phyloP scores from a whole-genome alignment of 164 flowering plant genomes.

The Kingdonia uniflora region DNA sequence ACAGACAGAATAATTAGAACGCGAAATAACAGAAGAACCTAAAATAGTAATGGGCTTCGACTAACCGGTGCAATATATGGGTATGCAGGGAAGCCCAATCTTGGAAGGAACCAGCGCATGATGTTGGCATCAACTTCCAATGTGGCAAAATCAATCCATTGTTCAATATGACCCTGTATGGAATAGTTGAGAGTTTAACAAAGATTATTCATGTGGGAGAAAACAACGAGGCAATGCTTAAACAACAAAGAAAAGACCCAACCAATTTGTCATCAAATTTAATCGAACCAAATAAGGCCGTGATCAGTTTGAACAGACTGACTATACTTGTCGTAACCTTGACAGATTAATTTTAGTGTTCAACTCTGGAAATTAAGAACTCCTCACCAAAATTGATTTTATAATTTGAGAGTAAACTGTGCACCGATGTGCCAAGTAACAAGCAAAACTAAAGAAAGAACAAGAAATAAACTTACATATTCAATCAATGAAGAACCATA shows the following conservation, averaged over 20 bases:
- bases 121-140: conserved; percentile 55
- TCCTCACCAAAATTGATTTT: too few relatives aligned
- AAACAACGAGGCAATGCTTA: not conserved
- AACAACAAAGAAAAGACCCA: too few relatives aligned
- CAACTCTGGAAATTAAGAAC: too few relatives aligned
- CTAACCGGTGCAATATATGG: conserved; percentile 57
- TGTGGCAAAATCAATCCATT: conserved; percentile 83
- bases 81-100: conserved; percentile 34
- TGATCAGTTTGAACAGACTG: too few relatives aligned
- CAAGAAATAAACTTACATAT: conserved; percentile 29
- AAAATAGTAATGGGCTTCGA: not conserved
- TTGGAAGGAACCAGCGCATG: conserved; percentile 35
- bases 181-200: not conserved
- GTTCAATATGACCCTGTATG: conserved; percentile 57
- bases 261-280: too few relatives aligned
- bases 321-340: too few relatives aligned
- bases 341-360: too few relatives aligned
- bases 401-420: too few relatives aligned
- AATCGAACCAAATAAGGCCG: too few relatives aligned
- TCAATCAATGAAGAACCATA: conserved; percentile 64
- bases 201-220: too few relatives aligned
- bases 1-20: not conserved
- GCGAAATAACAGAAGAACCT: not conserved
- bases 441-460: not conserved
- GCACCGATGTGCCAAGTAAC: not conserved